Base-by-base conservation (phyloP, 352 stramenopile genomes). In the Hyaloperonospora brassicae region DNA sequence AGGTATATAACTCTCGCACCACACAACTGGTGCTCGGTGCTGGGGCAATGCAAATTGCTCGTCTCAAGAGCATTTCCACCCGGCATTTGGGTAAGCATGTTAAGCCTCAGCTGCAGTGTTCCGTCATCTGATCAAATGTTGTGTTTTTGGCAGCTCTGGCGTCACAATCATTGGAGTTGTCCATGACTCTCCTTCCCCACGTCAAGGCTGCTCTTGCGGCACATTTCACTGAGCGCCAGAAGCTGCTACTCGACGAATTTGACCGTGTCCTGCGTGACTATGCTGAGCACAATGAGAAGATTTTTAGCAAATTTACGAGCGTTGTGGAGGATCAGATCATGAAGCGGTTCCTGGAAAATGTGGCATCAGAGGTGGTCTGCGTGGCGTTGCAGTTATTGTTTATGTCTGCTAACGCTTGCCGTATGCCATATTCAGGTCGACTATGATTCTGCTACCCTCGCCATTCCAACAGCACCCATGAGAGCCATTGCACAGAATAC, bases 271-370 rank as follows among this genome's bases (percentile, higher is more conserved):
- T 96, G 60, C 82, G 88, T 47, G 95, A 98, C 65, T 98, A 97
- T 57, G 77, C 79, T 5, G 95, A 98, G 50, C 95, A 98, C 70
- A 96, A 95, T 59, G 89, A 98, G 66, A 98, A 98, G 59, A 97
- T 98, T 61, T 87, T 98, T 47, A 95, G 82, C 62, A 98, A 98
- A 62, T 98, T 98, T 70, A 97, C 97, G 0, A 96, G 79, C 49
- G 98, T 98, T 49, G 96, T 98, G 50, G 93, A 96, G 61, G 93
- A 97, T 51, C 83, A 93, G 57, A 97, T 98, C 63, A 95, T 98
- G 67, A 96, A 98, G 57, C 78, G 94, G 4, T 89, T 86, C 48
- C 46, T 94, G 42, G 81, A 92, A 49, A 88, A 89, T 31, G 68
- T 92, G 41, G 70, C 80, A 25, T 71, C 72, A 6, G 78, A 89